A percentile compares a stretch with the other conserved stretches of the same genome.
These are phyloP conservation scores for Acanthamoeba sp. DNA, from an alignment of 208 protist genomes.

Conservation along the genomic window DNA sequence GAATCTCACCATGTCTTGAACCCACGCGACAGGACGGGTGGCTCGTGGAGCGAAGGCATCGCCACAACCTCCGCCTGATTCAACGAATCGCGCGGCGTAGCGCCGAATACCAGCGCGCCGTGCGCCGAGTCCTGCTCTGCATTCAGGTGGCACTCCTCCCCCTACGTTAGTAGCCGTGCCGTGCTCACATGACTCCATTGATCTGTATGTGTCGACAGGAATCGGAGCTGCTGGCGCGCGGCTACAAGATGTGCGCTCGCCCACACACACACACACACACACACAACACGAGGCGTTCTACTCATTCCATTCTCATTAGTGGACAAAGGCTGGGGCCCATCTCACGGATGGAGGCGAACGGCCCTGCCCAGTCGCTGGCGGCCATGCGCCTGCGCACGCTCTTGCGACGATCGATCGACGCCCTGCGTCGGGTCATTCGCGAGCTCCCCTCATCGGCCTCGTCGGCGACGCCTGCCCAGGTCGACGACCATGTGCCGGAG, in stretches of 20 bases:
- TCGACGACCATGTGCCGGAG: too few relatives aligned
- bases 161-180: too few relatives aligned
- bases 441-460: too few relatives aligned
- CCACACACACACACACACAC: not conserved
- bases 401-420: not conserved
- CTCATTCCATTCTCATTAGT: not conserved
- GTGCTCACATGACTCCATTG: not conserved
- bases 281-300: too few relatives aligned
- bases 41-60: not conserved
- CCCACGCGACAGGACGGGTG: not conserved
- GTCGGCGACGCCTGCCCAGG: too few relatives aligned
- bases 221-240: not conserved
- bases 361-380: not conserved
- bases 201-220: not conserved
- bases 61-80: not conserved
- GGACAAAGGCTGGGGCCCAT: not conserved
- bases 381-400: not conserved
- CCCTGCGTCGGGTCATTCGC: not conserved
- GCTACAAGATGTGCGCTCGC: slow-evolving; percentile 17
- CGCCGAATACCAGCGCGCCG: not conserved
- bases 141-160: not conserved
- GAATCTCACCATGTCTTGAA: not conserved
- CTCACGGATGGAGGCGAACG: not conserved
- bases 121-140: slow-evolving; percentile 26
- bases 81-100: not conserved